Base-by-base conservation (phyloP, 2,329 filamentous ascomycete genomes). In the Trichoderma atrobrunneum region DNA sequence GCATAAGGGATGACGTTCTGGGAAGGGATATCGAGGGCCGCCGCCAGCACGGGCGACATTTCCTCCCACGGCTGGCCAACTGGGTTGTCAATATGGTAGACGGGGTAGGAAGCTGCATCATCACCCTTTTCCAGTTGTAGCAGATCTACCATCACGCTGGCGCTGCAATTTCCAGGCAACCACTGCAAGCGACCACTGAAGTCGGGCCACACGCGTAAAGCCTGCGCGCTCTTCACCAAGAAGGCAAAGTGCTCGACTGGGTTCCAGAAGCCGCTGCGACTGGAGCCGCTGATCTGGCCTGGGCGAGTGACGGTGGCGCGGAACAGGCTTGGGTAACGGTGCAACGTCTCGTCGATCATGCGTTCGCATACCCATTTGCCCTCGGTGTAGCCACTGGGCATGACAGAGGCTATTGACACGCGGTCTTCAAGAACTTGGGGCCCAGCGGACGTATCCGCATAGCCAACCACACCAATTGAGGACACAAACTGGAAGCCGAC, bases 11-110 rank as follows among this genome's bases (percentile, higher is more conserved):
- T 18, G 4, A n/a, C 7, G n/a, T 66, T 34, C 26, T 30, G 18
- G 0, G 26, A 7, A 2, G 71, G 69, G 14, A 75, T 73, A 3
- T 69, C 39, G 3, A 75, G 66, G 1, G 65, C 74, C 5, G 68
- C 62, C 5, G 65, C 71, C 10, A 75, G 26, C 56, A 59, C 56
- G 28, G 26, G 56, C 18, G 30, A 30, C n/a, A 59, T 30, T 12
- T 59, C 56, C 1, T 59, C 30, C 56, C 56, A 59, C 3, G 28
- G 26, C 18, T 30, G 28, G 28, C 26, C 18, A n/a, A 11, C 26
- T 2, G 56, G 56, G 24, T 59, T 59, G 18, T 59, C 56, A 11
- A 59, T n/a, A 12, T 59, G 56, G 3, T 59, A 59, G 10, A 59
- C 56, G 2, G 56, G 16, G 2, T 59, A 30, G 18, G 43, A 1